Conservation (phyloP, 345 rosid species). For the Camelina sativa region DNA sequence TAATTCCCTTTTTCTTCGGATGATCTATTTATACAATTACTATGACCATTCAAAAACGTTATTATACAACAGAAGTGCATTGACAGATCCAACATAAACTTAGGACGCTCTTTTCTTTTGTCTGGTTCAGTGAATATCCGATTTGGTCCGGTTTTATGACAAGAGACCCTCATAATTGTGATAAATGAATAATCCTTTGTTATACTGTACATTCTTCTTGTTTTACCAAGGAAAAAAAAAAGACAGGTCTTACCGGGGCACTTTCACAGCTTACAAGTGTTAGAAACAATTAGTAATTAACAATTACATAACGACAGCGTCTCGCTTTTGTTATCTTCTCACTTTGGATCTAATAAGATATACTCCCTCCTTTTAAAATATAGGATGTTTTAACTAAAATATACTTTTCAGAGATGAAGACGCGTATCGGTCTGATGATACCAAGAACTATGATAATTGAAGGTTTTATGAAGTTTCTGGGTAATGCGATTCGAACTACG, state of each 20-base stretch:
- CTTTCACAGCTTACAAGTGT: no score
- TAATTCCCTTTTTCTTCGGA: slow-evolving; percentile 26
- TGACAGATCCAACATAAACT: slow-evolving; percentile 28
- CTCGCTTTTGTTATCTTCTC: no score
- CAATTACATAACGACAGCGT: no score
- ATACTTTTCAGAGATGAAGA: no score
- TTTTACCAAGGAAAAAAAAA: not conserved
- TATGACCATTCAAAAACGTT: slow-evolving; percentile 19
- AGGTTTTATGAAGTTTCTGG: no score
- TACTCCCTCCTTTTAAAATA: no score
- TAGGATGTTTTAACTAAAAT: no score
- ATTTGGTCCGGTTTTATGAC: slow-evolving; percentile 29
- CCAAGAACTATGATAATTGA: no score
- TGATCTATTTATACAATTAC: slow-evolving; percentile 1
- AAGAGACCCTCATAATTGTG: slow-evolving; percentile 9
- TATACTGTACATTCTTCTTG: not conserved
- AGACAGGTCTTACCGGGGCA: not conserved
- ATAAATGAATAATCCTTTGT: not conserved
- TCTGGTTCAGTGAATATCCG: slow-evolving; percentile 19
- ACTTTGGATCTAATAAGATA: no score
- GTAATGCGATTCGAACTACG: no score
- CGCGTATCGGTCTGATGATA: no score
- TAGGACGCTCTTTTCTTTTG: slow-evolving; percentile 21
- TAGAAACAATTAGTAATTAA: no score
- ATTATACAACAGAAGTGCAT: slow-evolving; percentile 13